Percentiles rank a stretch among this genome's conserved stretches.
Conservation (phyloP, 345 rosid genomes). For the Clausena lansium region DNA sequence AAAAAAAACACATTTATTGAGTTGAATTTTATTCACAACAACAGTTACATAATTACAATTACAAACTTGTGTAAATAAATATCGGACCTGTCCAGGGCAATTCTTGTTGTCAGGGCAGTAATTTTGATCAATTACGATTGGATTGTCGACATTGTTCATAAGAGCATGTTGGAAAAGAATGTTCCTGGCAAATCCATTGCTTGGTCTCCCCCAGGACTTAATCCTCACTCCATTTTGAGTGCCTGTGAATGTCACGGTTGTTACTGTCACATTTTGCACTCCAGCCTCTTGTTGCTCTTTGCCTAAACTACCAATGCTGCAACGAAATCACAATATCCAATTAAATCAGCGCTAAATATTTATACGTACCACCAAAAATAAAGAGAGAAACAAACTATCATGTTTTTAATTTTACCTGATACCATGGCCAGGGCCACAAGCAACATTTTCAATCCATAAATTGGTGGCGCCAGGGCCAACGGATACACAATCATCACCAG, state of each 20-base stretch:
- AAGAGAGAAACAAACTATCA: neutral
- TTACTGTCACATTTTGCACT: slow-evolving; percentile 39
- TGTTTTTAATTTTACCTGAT: slow-evolving; percentile 24
- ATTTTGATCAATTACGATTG: slow-evolving; percentile 58
- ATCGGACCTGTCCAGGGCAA: slow-evolving; percentile 46
- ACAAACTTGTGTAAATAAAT: neutral
- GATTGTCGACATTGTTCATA: slow-evolving; percentile 36
- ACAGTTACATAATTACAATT: neutral
- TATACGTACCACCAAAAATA: neutral
- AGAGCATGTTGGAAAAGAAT: neutral
- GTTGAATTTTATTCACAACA: too few species aligned
- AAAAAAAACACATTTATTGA: neutral
- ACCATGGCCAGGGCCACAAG: slow-evolving; percentile 85
- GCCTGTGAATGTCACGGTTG: slow-evolving; percentile 22
- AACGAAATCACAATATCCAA: neutral
- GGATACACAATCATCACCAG: slow-evolving; percentile 76
- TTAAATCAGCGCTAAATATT: neutral
- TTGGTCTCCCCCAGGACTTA: slow-evolving; percentile 38
- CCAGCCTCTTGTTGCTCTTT: slow-evolving; percentile 28
- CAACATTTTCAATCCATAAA: slow-evolving; percentile 50
- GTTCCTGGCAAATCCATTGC: slow-evolving; percentile 24
- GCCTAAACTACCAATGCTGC: slow-evolving; percentile 45
- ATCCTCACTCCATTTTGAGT: slow-evolving; percentile 42
- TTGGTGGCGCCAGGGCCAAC: slow-evolving; percentile 62
- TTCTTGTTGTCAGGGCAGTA: slow-evolving; percentile 50